Conservation (phyloP, 805 yeast genomes). For the Wickerhamiella parazyma region DNA sequence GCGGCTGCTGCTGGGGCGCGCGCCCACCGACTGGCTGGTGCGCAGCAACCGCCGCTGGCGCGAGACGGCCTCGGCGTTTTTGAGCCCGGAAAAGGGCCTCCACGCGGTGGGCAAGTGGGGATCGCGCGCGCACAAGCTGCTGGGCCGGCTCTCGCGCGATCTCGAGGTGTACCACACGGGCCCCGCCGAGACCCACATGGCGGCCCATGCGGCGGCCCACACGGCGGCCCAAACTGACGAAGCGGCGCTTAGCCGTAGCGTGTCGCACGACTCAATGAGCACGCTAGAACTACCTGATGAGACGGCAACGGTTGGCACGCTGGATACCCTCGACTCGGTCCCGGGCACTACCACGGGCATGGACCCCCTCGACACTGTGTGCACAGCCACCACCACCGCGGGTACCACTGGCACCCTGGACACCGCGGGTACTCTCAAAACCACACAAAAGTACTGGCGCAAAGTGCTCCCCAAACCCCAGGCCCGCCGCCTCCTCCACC, state of each 20-base stretch:
- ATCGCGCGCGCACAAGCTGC: neutral
- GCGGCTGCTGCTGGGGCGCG: slow-evolving; percentile 23
- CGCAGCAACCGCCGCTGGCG: slow-evolving; percentile 5
- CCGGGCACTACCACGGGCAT: no score
- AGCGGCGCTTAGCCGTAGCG: no score
- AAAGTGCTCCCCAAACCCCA: neutral
- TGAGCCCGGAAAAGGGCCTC: neutral
- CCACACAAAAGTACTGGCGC: slow-evolving; percentile 10
- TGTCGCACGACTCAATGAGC: no score
- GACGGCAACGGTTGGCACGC: no score
- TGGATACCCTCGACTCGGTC: no score
- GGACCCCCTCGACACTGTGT: neutral
- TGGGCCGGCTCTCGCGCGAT: neutral
- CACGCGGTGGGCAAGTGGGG: neutral
- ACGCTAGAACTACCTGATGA: no score
- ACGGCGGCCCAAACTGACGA: no score
- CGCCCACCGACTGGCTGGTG: slow-evolving; percentile 18
- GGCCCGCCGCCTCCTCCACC: slow-evolving; percentile 5
- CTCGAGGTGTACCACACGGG: neutral
- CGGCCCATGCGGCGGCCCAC: no score
- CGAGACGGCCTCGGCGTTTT: neutral
- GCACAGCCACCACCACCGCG: neutral
- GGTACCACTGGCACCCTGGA: slow-evolving; percentile 27
- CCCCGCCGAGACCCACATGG: neutral
- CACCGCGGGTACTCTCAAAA: slow-evolving; percentile 27